A percentile compares a stretch with the other conserved stretches of the same genome.
Conservation (phyloP, 768 basidiomycete species). For the Boletus reticulatus region DNA sequence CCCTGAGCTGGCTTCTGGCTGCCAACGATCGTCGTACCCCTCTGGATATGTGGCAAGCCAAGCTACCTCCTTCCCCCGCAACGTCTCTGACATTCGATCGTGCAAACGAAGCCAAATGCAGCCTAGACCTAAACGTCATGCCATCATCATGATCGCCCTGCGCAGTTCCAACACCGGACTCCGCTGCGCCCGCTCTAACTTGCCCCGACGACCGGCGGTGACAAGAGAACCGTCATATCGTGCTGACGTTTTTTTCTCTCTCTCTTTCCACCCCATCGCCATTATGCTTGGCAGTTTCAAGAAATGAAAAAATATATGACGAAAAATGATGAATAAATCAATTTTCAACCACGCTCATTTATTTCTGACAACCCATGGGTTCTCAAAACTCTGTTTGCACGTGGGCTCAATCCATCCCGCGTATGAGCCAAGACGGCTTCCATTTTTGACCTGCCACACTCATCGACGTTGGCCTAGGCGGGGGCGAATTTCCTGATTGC, state of each 20-base stretch:
- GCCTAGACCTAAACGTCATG: neutral
- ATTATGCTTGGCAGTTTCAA: constrained; percentile 6
- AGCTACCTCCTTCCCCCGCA: neutral
- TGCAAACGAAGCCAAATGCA: neutral
- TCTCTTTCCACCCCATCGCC: constrained; percentile 9
- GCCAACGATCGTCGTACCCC: neutral
- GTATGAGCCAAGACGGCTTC: neutral
- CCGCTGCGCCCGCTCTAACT: neutral
- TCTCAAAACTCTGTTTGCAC: constrained; percentile 4
- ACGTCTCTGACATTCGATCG: neutral
- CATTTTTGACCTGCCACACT: neutral
- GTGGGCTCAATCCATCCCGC: neutral
- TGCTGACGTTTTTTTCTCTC: neutral
- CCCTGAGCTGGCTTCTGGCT: neutral
- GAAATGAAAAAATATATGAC: neutral
- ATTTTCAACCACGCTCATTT: neutral
- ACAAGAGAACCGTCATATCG: neutral
- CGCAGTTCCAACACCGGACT: neutral
- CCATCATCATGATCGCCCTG: neutral
- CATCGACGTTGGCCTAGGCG: neutral
- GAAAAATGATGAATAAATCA: too few species aligned
- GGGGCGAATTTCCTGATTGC: constrained; percentile 4
- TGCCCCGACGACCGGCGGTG: constrained; percentile 2
- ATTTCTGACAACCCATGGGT: neutral
- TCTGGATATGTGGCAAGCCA: neutral